Evolutionary conservation across 345 rosid species (phyloP).

Genomic region (Eutrema japonicum): DNA sequence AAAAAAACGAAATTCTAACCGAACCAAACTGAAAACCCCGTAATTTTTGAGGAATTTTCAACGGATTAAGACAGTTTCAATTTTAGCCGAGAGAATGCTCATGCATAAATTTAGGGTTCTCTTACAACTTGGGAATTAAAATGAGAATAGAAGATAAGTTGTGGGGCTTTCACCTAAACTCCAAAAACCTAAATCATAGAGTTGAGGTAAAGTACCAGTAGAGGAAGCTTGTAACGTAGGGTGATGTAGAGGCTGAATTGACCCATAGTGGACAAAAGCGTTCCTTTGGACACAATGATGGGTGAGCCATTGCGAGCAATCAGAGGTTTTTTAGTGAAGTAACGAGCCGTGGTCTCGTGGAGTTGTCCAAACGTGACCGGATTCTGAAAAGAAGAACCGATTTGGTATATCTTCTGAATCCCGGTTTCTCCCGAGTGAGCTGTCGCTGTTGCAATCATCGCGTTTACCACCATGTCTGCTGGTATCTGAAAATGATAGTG

Average conservation of each 20-base stretch:
- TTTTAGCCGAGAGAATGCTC: too few relatives aligned
- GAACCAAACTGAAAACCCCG: too few relatives aligned
- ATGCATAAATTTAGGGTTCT: too few relatives aligned
- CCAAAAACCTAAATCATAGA: too few relatives aligned
- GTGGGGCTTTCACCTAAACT: too few relatives aligned
- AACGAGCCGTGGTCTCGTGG: slow-evolving; percentile 51
- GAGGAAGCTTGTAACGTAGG: slow-evolving; percentile 60
- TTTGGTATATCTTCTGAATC: slow-evolving; percentile 59
- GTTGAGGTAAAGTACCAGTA: slow-evolving; percentile 52
- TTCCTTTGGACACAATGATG: slow-evolving; percentile 59
- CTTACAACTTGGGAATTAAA: too few relatives aligned
- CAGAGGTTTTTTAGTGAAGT: slow-evolving; percentile 75
- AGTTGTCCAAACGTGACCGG: slow-evolving; percentile 56
- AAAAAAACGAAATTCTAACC: too few relatives aligned
- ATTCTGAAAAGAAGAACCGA: slow-evolving; percentile 73
- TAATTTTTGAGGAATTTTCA: too few relatives aligned
- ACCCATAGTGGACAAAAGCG: slow-evolving; percentile 57
- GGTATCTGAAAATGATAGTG: slow-evolving; percentile 37
- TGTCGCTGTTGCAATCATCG: slow-evolving; percentile 39
- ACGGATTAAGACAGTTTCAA: too few relatives aligned
- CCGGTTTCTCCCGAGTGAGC: slow-evolving; percentile 37
- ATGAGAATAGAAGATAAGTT: too few relatives aligned
- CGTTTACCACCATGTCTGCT: slow-evolving; percentile 46
- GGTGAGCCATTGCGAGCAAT: slow-evolving; percentile 79
- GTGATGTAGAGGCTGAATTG: slow-evolving; percentile 77